Evolutionary conservation across 163 green algal species (phyloP).

Genomic region (Coccomyxa subellipsoidea): DNA sequence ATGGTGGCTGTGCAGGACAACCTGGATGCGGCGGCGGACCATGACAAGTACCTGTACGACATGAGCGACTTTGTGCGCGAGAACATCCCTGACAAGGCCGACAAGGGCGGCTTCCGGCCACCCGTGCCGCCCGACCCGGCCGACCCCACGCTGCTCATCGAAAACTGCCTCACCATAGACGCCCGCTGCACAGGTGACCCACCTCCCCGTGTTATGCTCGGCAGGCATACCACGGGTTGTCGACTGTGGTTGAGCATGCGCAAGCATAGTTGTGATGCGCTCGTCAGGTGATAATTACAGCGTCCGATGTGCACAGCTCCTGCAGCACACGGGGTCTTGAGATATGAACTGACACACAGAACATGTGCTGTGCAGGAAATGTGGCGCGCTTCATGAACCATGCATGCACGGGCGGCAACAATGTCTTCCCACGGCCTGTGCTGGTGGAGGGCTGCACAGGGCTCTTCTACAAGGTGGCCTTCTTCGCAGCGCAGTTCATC

Average conservation of each 20-base stretch:
- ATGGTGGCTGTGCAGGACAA: not conserved
- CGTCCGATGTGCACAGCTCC: too few species aligned
- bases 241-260: too few species aligned
- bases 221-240: too few species aligned
- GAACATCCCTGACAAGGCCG: constrained; percentile 6
- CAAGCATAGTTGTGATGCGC: too few species aligned
- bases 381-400: constrained; percentile 64
- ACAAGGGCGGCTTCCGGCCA: constrained; percentile 1
- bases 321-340: too few species aligned
- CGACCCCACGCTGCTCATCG: not conserved
- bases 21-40: not conserved
- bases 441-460: constrained; percentile 24
- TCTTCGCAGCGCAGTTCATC: constrained; percentile 35
- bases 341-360: too few species aligned
- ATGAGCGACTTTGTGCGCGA: constrained; percentile 50
- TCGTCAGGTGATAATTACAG: too few species aligned
- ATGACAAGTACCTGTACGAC: constrained; percentile 53
- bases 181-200: not conserved
- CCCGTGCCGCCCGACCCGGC: not conserved
- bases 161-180: not conserved
- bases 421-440: constrained; percentile 47
- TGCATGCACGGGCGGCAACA: constrained; percentile 38
- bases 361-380: constrained; percentile 31
- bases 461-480: constrained; percentile 35
- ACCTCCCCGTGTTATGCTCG: too few species aligned